Evolutionary conservation across 2,329 filamentous ascomycete species (phyloP), one percentile per base, ranked within the genome.

Genomic region (Colletotrichum sojae): DNA sequence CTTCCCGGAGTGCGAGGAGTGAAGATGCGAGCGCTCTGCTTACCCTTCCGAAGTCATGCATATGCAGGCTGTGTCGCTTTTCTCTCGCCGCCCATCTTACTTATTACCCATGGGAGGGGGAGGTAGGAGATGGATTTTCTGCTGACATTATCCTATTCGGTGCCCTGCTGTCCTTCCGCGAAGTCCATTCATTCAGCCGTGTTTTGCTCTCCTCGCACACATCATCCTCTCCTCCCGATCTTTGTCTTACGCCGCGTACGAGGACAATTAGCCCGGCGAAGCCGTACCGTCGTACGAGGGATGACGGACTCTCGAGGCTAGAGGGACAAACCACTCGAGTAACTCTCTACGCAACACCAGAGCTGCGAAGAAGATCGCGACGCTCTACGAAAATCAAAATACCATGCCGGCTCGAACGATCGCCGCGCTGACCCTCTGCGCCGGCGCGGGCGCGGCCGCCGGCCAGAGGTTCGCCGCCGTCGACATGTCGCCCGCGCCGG

Each of bases 401-500:
- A 12, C n/a, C 40, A 62, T 62, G 55, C 27, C 43, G 46, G 27
- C 43, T 8, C 51, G 46, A 8, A 45, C 36, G 6, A 53, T 54
- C 13, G 36, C 31, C 45, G 39, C 53, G 46, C 52, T 70, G 57
- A 52, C 63, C 40, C 16, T 59, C 48, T 16, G 36, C 57, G 64
- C 56, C 25, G 49, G 56, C 18, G 56, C 63, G 45, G 49, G 51
- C 18, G 56, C 63, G 45, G 67, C 63, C 15, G 45, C 56, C 13
- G 20, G 43, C 6, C 67, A 67, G 31, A 57, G 62, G 9, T 71
- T 62, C 51, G 71, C 68, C 27, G 69, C 54, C 43, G 57, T 72
- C 22, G 69, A 71, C 51, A 49, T 72, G 49, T 53, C 64, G 13
- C 71, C 56, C 39, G 61, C 18, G 12, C 18, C 9, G 13, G 54